Base-by-base conservation (phyloP, 1,284 basidiomycete genomes). In the Trametes polyzona region DNA sequence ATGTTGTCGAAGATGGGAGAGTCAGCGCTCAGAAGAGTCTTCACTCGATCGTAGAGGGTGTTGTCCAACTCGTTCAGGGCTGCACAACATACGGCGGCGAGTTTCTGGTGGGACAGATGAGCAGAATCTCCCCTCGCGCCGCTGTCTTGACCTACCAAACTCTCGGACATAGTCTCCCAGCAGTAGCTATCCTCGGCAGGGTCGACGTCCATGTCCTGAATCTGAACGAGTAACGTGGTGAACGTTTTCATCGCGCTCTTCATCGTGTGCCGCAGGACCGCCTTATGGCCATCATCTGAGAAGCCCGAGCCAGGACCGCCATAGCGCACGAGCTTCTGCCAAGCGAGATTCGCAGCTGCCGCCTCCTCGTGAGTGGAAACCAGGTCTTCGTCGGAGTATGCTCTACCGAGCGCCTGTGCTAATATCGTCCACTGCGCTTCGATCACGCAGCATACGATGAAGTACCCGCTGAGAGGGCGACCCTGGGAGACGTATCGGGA, bases 91-190 rank as follows among this genome's bases (percentile, higher is more conserved):
- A 97, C 80, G 4, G 93, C 90, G 7, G 92, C 87, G 17, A 97
- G 76, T 90, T 96, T 95, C 92, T 97, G 67, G 96, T 67, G 1
- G n/a, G 1, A 21, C 1, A 5, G 16, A n/a, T 7, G 3, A 19
- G 16, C 24, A n/a, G 2, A 10, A 36, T 17, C 36, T 16, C n/a
- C 2, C 16, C 23, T 19, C 39, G n/a, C 16, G 5, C 40, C 21
- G 17, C n/a, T n/a, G n/a, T n/a, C n/a, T n/a, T 10, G 2, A 51
- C 57, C 21, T 43, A 75, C 91, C 78, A 94, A 70, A 62, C 87
- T 89, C 69, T 93, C 91, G 8, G 91, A 90, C 83, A 93, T 87
- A 0, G 90, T 92, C 68, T 93, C 90, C 86, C 88, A 92, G 51
- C 89, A 85, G 72, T 93, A 93, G n/a, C 88, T 90, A 68, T 93